Evolutionary conservation across 2,329 filamentous ascomycete species (phyloP).

Genomic region (Apiospora malaysiana): DNA sequence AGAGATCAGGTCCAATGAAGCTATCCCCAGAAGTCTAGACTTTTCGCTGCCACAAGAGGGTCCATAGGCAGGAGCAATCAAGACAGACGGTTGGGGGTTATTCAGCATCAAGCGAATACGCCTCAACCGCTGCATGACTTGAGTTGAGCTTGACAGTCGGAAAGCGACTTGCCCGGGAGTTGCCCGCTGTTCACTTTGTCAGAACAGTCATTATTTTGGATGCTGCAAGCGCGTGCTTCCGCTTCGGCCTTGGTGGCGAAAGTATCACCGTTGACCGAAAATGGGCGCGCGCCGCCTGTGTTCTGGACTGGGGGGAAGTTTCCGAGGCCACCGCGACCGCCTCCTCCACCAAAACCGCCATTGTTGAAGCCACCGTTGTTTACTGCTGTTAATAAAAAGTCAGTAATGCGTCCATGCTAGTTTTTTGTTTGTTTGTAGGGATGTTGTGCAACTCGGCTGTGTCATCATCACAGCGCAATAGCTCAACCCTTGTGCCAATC

Average conservation of each 20-base stretch:
- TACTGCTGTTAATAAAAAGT: not conserved
- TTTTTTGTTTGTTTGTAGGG: not conserved
- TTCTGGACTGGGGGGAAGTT: slow-evolving; percentile 55
- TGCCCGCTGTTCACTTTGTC: slow-evolving; percentile 54
- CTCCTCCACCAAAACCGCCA: slow-evolving; percentile 26
- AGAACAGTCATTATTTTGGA: slow-evolving; percentile 67
- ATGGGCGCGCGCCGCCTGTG: slow-evolving; percentile 57
- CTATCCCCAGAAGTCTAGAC: too few species aligned
- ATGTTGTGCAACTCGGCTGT: not conserved
- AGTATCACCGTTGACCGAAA: slow-evolving; percentile 59
- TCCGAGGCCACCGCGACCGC: slow-evolving; percentile 30
- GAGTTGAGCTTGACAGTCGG: too few species aligned
- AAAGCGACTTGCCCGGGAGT: too few species aligned
- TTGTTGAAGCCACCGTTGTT: not conserved
- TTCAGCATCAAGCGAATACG: too few species aligned
- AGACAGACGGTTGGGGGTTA: too few species aligned
- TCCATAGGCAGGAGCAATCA: too few species aligned
- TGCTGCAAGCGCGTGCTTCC: slow-evolving; percentile 64
- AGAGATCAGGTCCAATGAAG: too few species aligned
- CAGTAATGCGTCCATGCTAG: not conserved
- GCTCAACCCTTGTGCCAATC: not conserved
- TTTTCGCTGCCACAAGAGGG: too few species aligned
- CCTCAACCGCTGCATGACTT: too few species aligned
- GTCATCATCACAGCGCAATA: not conserved
- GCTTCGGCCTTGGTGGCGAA: slow-evolving; percentile 61